phyloP scores from a whole-genome alignment of 768 basidiomycete genomes.

The Rubroboletus satanas region DNA sequence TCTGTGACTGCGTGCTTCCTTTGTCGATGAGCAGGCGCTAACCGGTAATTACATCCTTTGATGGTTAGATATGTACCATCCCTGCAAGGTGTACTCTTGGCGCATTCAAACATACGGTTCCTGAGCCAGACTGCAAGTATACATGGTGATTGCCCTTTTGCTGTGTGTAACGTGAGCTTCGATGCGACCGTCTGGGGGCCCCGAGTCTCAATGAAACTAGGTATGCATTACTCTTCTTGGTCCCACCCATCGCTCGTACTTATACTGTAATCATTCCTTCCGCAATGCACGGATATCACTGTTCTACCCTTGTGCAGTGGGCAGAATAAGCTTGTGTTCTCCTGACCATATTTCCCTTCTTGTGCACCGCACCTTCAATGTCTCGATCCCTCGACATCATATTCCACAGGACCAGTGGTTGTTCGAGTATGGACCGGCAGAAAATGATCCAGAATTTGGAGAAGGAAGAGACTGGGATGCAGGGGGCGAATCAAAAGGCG shows the following conservation, averaged over 20 bases:
- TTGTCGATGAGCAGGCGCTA: not conserved
- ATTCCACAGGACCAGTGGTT: conserved; percentile 78
- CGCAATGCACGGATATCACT: not conserved
- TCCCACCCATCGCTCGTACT: not conserved
- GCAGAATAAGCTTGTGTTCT: conserved; percentile 84
- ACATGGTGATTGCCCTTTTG: conserved; percentile 81
- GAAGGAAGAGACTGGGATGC: conserved; percentile 29
- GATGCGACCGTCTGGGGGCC: conserved; percentile 91
- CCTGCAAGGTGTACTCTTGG: conserved; percentile 81
- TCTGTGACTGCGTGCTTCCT: conserved; percentile 1
- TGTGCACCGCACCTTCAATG: conserved; percentile 89
- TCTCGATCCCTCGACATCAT: conserved; percentile 89
- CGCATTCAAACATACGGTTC: conserved; percentile 78
- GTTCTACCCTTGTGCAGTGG: conserved; percentile 45
- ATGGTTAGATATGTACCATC: conserved; percentile 77
- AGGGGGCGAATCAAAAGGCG: conserved; percentile 11
- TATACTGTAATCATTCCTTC: not conserved
- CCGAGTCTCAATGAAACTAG: conserved; percentile 70
- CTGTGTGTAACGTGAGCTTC: conserved; percentile 69
- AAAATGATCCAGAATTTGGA: conserved; percentile 74
- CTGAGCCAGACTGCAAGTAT: conserved; percentile 60
- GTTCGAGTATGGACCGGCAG: conserved; percentile 82
- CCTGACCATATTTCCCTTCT: conserved; percentile 91
- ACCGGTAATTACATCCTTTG: not conserved
- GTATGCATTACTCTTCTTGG: conserved; percentile 39